Evolutionary conservation across 768 basidiomycete genomes (phyloP), one percentile per base, ranked within the genome.

Genomic region (Lactarius sanguifluus): DNA sequence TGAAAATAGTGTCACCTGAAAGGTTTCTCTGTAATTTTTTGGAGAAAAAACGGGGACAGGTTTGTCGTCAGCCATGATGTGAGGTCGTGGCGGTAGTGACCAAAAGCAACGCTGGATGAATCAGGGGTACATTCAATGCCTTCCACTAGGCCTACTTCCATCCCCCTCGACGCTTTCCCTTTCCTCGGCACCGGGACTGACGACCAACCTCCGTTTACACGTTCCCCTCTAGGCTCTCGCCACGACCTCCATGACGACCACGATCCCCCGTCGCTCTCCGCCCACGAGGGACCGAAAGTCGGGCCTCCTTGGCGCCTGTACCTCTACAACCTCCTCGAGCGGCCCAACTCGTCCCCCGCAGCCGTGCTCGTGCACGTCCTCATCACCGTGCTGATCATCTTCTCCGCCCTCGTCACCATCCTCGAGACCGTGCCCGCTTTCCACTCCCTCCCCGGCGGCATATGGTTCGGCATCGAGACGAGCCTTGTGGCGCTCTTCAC

Each of bases 391-490:
- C 80, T 91, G 50, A 94, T 96, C 68, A 73, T 92, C 2, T 75
- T 89, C 68, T 90, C 89, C 1, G 91, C 91, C 1, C 69, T 90
- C 45, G 85, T 93, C 32, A 93, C 91, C 0, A 81, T 92, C 5
- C 77, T 93, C 30, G 91, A 93, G 75, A 93, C 92, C 0, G 86
- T 93, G 1, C 91, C 90, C 0, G 82, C 85, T 1, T 87, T 92
- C 69, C 90, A 90, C 73, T 82, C 83, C 12, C 85, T 88, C 3
- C 83, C 86, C 3, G 85, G 83, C 16, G 80, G 86, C 43, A 79
- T 89, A 8, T 93, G 94, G 86, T 96, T 96, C 68, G 94, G 94
- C 1, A 74, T 94, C 25, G 94, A 96, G 78, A 94, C 93, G 20
- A 87, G 83, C 60, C 76, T 96, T 12, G 94, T 96, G 30, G 85